A percentile compares a stretch with the other conserved stretches of the same genome.
Conservation (phyloP, 2,329 filamentous ascomycete genomes). For the Chaetomium sp. region DNA sequence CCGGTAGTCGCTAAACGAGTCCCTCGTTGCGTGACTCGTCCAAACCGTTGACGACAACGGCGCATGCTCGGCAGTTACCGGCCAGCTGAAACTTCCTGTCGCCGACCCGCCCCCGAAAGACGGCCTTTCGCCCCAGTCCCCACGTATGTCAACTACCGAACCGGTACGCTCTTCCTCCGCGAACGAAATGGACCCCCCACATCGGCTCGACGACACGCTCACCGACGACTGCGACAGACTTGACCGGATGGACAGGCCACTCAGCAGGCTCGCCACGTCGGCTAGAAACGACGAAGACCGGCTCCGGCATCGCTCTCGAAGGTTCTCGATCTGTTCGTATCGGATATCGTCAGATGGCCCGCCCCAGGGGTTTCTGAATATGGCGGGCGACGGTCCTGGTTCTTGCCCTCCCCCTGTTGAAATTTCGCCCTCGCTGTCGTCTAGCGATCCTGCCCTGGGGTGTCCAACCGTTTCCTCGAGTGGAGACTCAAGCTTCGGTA, state of each 20-base stretch:
- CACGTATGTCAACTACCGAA: neutral
- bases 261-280: conserved; percentile 10
- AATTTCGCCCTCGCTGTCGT: too few relatives aligned
- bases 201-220: conserved; percentile 3
- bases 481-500: too few relatives aligned
- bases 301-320: conserved; percentile 11
- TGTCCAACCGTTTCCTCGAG: too few relatives aligned
- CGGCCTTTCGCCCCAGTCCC: neutral
- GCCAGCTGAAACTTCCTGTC: neutral
- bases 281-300: conserved; percentile 14
- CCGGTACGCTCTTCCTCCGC: neutral
- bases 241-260: conserved; percentile 12
- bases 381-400: neutral
- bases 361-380: conserved; percentile 8
- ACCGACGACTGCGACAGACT: conserved; percentile 5
- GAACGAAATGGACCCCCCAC: neutral
- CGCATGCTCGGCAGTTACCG: neutral
- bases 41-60: neutral
- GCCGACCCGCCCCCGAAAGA: neutral
- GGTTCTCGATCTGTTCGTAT: neutral
- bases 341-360: neutral
- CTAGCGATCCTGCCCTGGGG: too few relatives aligned
- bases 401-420: too few relatives aligned
- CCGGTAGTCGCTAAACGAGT: neutral
- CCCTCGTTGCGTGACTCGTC: neutral